These are phyloP conservation scores for Suhomyces xylopsoci DNA, from an alignment of 805 yeast genomes.

Conservation along the genomic window DNA sequence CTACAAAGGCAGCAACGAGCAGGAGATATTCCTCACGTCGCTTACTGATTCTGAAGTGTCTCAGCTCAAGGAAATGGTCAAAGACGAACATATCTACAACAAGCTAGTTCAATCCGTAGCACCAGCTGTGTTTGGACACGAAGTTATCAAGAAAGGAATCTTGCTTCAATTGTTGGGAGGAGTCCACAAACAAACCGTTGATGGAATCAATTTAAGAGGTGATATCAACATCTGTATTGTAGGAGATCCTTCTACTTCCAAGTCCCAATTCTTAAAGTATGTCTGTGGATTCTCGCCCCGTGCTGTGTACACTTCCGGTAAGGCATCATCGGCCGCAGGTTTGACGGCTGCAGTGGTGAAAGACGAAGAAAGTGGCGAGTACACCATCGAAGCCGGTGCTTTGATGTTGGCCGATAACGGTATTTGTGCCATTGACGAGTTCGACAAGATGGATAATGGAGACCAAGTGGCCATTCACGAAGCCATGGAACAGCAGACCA, in stretches of 20 bases:
- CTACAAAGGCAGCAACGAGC: conserved; percentile 60
- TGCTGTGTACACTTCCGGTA: conserved; percentile 95
- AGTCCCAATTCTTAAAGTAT: conserved; percentile 92
- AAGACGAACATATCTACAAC: conserved; percentile 78
- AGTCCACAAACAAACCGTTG: conserved; percentile 89
- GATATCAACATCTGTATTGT: conserved; percentile 95
- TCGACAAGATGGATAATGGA: conserved; percentile 92
- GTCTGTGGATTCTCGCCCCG: conserved; percentile 90
- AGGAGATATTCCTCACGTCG: conserved; percentile 74
- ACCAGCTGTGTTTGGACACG: conserved; percentile 96
- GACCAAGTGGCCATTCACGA: conserved; percentile 99
- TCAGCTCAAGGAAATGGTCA: conserved; percentile 86
- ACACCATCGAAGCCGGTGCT: conserved; percentile 98
- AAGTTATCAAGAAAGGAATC: conserved; percentile 87
- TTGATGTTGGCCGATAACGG: conserved; percentile 98
- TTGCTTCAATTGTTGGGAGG: conserved; percentile 89
- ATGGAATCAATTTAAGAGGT: conserved; percentile 93
- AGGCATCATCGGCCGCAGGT: conserved; percentile 98
- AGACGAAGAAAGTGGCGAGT: conserved; percentile 96
- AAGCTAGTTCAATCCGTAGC: conserved; percentile 86
- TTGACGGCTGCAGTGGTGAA: conserved; percentile 96
- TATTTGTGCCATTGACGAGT: conserved; percentile 97
- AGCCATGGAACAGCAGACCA: conserved; percentile 99
- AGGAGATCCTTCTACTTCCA: conserved; percentile 97
- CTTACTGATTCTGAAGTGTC: conserved; percentile 77